Base-by-base conservation (phyloP, 2,329 filamentous ascomycete genomes). In the Rutstroemia sp. region DNA sequence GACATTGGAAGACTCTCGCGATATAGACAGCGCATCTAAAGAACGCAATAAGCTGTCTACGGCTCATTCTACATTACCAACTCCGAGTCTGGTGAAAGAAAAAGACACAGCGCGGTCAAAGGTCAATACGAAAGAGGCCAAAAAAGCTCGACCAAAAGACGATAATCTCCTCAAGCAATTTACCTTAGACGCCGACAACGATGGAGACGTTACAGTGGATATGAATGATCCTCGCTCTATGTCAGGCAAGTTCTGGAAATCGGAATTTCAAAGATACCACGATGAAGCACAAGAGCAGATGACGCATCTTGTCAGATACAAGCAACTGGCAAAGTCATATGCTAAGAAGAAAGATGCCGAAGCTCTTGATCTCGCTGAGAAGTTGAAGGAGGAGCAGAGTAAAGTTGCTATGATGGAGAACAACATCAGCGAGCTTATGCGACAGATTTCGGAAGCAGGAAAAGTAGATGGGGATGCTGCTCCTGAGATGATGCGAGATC, bases 241-340 rank as follows among this genome's bases (percentile, higher is more conserved):
- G 58, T 90, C 87, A 4, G 88, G 87, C 6, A 83, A 80, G 64
- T 91, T 88, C 71, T 92, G 88, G 88, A 92, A 92, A 71, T 79
- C 81, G 23, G 82, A 90, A 66, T 92, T 88, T 65, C 80, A 89
- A 62, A 80, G 78, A 54, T 92, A 92, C 66, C 83, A 88, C 49
- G 77, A 82, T 46, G 86, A 87, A 60, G 88, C 87, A 61, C 83
- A 82, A 69, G 79, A 77, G 45, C 86, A 92, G 70, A 85, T 91
- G 77, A 84, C 85, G 73, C 89, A 87, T 73, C 76, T 92, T 66
- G 79, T 92, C 67, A 83, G 82, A 67, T 92, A 91, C 75, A 90
- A 91, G 74, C 82, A 88, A 67, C 76, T 90, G 60, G 87, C 88
- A 57, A 92, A 89, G 72, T 86, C 84, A 55, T 92, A 86, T 67